Percentiles rank a stretch among this genome's conserved stretches.
phyloP scores from a whole-genome alignment of 345 rosid genomes.

The Mallotus nudiflorus region DNA sequence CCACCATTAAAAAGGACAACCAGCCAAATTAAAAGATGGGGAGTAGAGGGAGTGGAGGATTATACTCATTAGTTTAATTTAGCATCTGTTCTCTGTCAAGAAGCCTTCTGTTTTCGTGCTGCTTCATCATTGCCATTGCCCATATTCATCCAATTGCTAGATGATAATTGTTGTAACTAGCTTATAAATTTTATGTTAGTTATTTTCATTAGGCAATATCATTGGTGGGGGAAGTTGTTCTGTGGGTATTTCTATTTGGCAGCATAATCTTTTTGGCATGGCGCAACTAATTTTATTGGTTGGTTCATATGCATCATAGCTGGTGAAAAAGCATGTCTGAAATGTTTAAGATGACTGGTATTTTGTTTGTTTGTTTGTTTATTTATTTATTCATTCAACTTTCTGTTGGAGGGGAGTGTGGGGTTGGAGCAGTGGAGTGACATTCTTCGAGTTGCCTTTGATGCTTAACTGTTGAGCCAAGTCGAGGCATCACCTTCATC shows the following conservation, averaged over 20 bases:
- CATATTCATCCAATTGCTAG: neutral
- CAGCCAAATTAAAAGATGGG: neutral
- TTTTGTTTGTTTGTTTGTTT: neutral
- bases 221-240: neutral
- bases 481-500: too few relatives aligned
- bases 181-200: neutral
- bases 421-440: too few relatives aligned
- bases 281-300: neutral
- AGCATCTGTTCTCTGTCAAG: neutral
- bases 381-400: neutral
- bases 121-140: neutral
- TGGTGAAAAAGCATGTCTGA: neutral
- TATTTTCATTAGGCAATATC: neutral
- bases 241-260: too few relatives aligned
- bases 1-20: neutral
- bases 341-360: neutral
- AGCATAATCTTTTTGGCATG: neutral
- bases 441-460: too few relatives aligned
- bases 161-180: too few relatives aligned
- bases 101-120: neutral
- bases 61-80: neutral
- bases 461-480: too few relatives aligned
- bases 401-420: too few relatives aligned
- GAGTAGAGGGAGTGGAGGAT: neutral
- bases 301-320: neutral